phyloP scores from a whole-genome alignment of 2,329 filamentous ascomycete species.

The Trichoderma simmonsii region DNA sequence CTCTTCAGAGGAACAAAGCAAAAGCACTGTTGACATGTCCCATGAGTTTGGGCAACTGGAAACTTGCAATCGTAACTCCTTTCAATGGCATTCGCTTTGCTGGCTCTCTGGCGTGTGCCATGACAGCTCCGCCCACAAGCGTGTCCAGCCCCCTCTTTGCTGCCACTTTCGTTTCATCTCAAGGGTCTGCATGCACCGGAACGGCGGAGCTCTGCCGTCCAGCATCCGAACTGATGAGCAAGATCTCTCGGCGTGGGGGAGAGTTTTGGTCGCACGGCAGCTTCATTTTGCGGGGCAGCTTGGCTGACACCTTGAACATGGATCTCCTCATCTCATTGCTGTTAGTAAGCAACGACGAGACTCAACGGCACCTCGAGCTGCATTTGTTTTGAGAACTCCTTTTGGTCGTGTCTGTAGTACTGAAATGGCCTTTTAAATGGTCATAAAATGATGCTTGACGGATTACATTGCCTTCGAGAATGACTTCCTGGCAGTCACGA shows the following conservation, averaged over 20 bases:
- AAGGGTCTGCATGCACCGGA: conserved; percentile 11
- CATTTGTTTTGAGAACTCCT: too few species aligned
- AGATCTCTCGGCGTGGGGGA: conserved; percentile 16
- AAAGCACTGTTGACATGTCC: neutral
- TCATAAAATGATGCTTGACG: neutral
- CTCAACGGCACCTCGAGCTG: neutral
- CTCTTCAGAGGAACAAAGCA: neutral
- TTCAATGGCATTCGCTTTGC: neutral
- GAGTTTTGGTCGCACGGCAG: neutral
- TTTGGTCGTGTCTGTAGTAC: neutral
- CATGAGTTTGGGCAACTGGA: neutral
- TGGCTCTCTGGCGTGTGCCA: neutral
- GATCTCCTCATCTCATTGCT: neutral
- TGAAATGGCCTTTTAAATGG: neutral
- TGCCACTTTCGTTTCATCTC: neutral
- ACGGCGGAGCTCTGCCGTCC: conserved; percentile 1
- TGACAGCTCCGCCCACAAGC: neutral
- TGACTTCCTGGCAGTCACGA: neutral
- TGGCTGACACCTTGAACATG: neutral
- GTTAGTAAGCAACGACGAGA: neutral
- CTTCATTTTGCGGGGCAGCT: neutral
- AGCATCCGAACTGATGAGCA: neutral
- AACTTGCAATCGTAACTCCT: neutral
- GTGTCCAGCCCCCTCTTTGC: neutral
- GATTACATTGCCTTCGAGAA: neutral